phyloP scores from a whole-genome alignment of 164 flowering plant genomes.

The Stephania japonica region DNA sequence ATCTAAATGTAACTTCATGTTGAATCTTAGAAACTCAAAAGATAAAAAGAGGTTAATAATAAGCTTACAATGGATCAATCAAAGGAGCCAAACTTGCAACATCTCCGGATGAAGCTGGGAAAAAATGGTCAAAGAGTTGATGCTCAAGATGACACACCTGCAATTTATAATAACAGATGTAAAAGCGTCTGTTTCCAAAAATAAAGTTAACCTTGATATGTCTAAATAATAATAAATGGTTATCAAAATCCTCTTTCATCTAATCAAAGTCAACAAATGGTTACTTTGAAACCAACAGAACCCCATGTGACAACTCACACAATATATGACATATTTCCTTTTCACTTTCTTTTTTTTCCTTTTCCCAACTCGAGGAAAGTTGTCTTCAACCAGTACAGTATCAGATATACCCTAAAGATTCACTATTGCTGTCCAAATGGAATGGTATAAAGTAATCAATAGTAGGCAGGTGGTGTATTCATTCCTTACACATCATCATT shows the following conservation, averaged over 20 bases:
- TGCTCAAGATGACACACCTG: slow-evolving; percentile 98
- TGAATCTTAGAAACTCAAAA: slow-evolving; percentile 1
- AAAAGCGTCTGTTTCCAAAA: background rate
- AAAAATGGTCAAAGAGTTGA: slow-evolving; percentile 88
- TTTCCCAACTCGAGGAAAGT: too few species aligned
- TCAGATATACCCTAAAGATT: background rate
- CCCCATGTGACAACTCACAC: background rate
- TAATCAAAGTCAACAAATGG: background rate
- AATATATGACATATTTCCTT: too few species aligned
- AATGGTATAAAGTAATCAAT: background rate
- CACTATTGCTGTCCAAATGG: background rate
- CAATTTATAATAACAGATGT: slow-evolving; percentile 15
- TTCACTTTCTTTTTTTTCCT: too few species aligned
- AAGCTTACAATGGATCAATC: slow-evolving; percentile 87
- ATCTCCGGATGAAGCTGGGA: slow-evolving; percentile 84
- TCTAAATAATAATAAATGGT: background rate
- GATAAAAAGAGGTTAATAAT: background rate
- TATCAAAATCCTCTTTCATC: background rate
- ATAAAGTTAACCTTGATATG: background rate
- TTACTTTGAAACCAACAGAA: background rate
- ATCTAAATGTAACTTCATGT: background rate
- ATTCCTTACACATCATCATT: background rate
- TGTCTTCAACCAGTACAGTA: background rate
- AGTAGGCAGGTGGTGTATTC: background rate
- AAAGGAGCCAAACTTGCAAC: slow-evolving; percentile 80